Evolutionary conservation across 2,329 filamentous ascomycete genomes (phyloP), one percentile per base, ranked within the genome.

Genomic region (Onygena corvina): DNA sequence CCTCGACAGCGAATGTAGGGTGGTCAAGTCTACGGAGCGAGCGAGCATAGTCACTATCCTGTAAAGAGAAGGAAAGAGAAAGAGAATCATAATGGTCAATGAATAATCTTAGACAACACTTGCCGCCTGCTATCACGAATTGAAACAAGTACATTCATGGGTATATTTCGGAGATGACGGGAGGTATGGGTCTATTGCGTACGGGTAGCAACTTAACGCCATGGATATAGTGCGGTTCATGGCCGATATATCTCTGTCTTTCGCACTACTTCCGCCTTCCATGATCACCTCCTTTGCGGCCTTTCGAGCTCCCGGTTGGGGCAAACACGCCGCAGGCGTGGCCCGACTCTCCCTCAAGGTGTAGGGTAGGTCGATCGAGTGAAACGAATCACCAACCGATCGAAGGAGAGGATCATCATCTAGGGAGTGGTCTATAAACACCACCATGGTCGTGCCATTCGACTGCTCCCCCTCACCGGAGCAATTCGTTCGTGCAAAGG

Each of bases 1-100:
- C 49, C 78, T 79, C 47, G 89, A 85, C 16, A 96, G 78, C 55
- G 83, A 81, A 65, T 94, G 83, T 59, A 95, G 77, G 11, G 86
- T 83, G 65, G 90, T 94, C 46, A 94, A 77, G 64, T 96, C 90
- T 63, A 95, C 79, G 57, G 78, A 76, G 27, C 79, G 76, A 45
- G 85, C 84, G 56, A 95, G 77, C 58, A 83, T 77, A 55, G 80
- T 78, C 58, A 85, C 80, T 61, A 94, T 79, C 59, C 88, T 94
- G 70, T 52, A 54, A 36, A 42, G 23, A 57, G 54, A 53, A 47
- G 53, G 57, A 50, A 59, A 55, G 52, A 40, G 29, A 45, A 52
- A 49, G 51, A 38, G 12, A 18, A 21, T 40, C 27, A 36, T 40
- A n/a, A 14, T 30, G 45, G 48, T 50, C 34, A 53, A 53, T 46